Base-by-base conservation (phyloP, 331 rosid genomes). In the Rosa hybrid region DNA sequence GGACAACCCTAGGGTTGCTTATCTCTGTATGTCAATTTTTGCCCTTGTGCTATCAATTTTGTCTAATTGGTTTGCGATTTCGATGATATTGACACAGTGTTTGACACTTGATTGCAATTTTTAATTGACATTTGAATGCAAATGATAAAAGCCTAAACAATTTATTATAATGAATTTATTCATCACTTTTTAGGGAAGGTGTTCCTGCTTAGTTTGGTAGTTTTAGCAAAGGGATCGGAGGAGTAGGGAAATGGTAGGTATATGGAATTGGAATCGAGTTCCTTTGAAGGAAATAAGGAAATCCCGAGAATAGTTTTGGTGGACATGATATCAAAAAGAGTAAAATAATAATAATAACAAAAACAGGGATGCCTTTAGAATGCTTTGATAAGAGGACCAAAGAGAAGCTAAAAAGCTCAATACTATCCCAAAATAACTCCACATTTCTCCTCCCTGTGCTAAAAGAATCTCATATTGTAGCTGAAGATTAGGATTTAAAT, bases 1-100 rank as follows among this genome's bases (percentile, higher is more conserved):
- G 41, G 85, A 87, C 1, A 93, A 93, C 74, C 87, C 88, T 3
- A 90, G 99, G 82, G 98, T 93, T 78, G 98, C 98, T 4, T 91
- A 96, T 81, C 97, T 96, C 75, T 96, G 99, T 96, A 87, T 87
- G 92, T 78, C 51, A 1, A 34, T 49, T 17, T 73, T 34, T 7
- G 9, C 70, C 4, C 69, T 14, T 16, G 4, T 27, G 42, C 39
- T 64, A 7, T 53, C 21, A 5, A 1, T 64, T 64, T 14, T 64
- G 21, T 27, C 9, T 63, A 0, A 5, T 64, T 63, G 38, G 67
- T 25, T 62, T 11, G 39, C 3, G 6, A 23, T 21, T 60, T 60
- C 6, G 5, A 9, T 62, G 62, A 54, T 34, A 34, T 34, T 34
- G 39, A 34, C 39, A 34, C 3, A 34, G 39, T 34, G 39, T 34